Evolutionary conservation across 495 filamentous ascomycete genomes (phyloP).

Genomic region (Hyaloscypha finlandica): DNA sequence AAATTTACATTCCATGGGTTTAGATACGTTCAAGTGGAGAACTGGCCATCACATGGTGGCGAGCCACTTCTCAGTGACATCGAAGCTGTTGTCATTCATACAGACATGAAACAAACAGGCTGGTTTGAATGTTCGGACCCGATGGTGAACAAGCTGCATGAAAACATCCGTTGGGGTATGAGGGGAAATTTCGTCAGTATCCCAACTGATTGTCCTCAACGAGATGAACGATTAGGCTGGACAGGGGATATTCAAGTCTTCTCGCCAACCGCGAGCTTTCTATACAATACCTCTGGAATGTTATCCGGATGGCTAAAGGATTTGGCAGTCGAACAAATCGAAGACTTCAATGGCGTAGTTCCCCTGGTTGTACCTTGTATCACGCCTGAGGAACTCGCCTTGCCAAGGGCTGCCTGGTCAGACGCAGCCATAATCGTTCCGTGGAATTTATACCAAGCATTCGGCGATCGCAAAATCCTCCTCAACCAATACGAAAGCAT

Average conservation of each 20-base stretch:
- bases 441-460: conserved; percentile 44
- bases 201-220: conserved; percentile 57
- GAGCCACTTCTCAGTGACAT: conserved; percentile 34
- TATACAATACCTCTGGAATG: conserved; percentile 53
- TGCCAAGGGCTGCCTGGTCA: conserved; percentile 48
- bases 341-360: conserved; percentile 21
- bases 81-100: conserved; percentile 49
- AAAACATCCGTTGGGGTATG: conserved; percentile 55
- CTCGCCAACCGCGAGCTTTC: conserved; percentile 47
- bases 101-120: conserved; percentile 51
- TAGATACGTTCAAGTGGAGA: conserved; percentile 51
- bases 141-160: conserved; percentile 50
- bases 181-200: conserved; percentile 55
- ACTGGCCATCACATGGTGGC: conserved; percentile 42
- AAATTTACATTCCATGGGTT: conserved; percentile 59
- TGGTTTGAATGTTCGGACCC: conserved; percentile 48
- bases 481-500: conserved; percentile 46
- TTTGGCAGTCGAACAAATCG: conserved; percentile 35
- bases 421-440: conserved; percentile 48
- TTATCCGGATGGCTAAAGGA: conserved; percentile 45
- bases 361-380: conserved; percentile 23
- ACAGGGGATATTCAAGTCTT: conserved; percentile 56
- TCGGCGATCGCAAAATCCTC: conserved; percentile 45
- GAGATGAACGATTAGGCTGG: conserved; percentile 59
- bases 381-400: conserved; percentile 15